Evolutionary conservation across 805 yeast genomes (phyloP).

Genomic region (Schizosaccharomyces octosporus): DNA sequence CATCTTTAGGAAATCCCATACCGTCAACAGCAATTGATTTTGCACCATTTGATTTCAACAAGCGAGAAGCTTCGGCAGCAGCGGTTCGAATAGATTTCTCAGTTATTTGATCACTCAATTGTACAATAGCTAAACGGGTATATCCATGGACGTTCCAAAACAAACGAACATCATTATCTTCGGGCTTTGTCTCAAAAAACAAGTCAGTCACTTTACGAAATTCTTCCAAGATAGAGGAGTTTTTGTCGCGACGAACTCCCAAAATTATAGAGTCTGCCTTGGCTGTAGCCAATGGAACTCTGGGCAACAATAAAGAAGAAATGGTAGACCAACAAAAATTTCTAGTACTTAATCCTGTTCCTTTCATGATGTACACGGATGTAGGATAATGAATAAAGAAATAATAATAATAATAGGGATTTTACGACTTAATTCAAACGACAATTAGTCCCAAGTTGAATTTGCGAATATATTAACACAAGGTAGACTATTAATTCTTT

Average conservation of each 20-base stretch:
- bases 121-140: background rate
- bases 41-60: background rate
- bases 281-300: background rate
- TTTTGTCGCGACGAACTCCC: background rate
- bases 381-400: too few species aligned
- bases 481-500: background rate
- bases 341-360: background rate
- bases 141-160: background rate
- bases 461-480: too few species aligned
- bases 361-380: background rate
- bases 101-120: background rate
- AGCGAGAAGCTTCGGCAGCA: background rate
- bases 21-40: background rate
- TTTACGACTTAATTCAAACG: background rate
- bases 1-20: background rate
- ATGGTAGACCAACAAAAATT: background rate
- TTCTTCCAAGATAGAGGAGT: background rate
- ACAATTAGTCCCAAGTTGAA: background rate
- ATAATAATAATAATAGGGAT: too few species aligned
- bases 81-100: background rate
- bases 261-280: background rate
- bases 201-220: background rate
- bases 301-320: background rate
- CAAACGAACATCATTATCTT: background rate
- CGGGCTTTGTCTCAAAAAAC: background rate